These are phyloP conservation scores for Microthlaspi erraticum DNA, from an alignment of 345 rosid genomes.

Conservation along the genomic window DNA sequence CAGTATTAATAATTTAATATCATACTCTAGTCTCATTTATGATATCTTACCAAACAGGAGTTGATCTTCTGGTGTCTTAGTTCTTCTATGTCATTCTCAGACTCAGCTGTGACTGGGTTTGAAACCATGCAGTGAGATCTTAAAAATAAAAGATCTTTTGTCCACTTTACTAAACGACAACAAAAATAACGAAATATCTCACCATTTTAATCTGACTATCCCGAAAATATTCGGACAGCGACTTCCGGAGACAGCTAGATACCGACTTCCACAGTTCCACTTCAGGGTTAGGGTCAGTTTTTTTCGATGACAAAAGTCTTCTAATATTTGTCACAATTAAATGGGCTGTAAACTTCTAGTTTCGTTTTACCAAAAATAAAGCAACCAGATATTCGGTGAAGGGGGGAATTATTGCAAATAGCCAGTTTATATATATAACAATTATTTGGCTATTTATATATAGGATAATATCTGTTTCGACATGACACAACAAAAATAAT, in stretches of 20 bases:
- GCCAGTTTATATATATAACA: no score
- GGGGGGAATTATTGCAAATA: slow-evolving; percentile 8
- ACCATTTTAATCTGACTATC: background rate
- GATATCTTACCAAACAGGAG: slow-evolving; percentile 5
- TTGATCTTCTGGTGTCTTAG: background rate
- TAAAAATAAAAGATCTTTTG: background rate
- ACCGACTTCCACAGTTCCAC: slow-evolving; percentile 6
- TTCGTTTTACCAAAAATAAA: slow-evolving; percentile 13
- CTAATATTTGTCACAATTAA: slow-evolving; percentile 20
- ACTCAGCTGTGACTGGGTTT: background rate
- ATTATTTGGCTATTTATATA: slow-evolving; percentile 25
- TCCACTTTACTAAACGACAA: background rate
- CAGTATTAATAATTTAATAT: no score
- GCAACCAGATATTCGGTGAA: slow-evolving; percentile 31
- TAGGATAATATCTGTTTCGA: slow-evolving; percentile 28
- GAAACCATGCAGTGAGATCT: background rate
- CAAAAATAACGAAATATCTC: no score
- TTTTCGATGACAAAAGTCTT: slow-evolving; percentile 7
- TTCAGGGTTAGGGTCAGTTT: slow-evolving; percentile 3
- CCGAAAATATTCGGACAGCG: background rate
- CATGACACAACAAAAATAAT: slow-evolving; percentile 12
- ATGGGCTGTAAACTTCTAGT: slow-evolving; percentile 30
- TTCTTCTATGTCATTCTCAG: no score
- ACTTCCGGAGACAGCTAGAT: slow-evolving; percentile 38
- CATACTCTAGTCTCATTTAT: background rate